Evolutionary conservation across 1,284 basidiomycete genomes (phyloP).

Genomic region (Rhodotorula glutinis): DNA sequence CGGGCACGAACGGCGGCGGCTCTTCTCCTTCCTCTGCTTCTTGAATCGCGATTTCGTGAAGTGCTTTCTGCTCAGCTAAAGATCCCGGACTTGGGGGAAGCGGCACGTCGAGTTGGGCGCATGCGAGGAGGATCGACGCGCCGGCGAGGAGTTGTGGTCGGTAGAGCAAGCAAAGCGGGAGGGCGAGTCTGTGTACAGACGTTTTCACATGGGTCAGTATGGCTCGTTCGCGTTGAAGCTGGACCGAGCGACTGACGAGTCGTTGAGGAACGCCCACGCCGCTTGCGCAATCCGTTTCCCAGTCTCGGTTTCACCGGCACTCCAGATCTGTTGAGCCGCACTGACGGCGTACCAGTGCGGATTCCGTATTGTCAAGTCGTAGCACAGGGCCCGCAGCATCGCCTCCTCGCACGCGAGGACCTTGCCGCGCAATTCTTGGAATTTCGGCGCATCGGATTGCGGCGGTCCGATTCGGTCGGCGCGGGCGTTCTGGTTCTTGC

Average conservation of each 20-base stretch:
- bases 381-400: conserved; percentile 41
- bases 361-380: conserved; percentile 42
- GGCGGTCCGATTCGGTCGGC: background rate
- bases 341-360: conserved; percentile 37
- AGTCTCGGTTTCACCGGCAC: background rate
- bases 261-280: conserved; percentile 34
- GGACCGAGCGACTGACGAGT: conserved; percentile 31
- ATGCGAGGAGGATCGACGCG: conserved; percentile 20
- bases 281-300: conserved; percentile 13
- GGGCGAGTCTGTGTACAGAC: conserved; percentile 8
- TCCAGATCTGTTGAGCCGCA: conserved; percentile 16
- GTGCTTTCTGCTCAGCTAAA: conserved; percentile 5
- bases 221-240: no score
- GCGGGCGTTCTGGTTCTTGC: background rate
- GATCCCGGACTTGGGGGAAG: conserved; percentile 12
- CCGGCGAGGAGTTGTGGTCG: conserved; percentile 27
- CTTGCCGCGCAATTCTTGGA: conserved; percentile 24
- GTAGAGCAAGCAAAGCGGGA: conserved; percentile 17
- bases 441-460: background rate
- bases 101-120: conserved; percentile 6
- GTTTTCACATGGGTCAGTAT: background rate
- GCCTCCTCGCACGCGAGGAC: conserved; percentile 43
- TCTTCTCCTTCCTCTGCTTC: conserved; percentile 37
- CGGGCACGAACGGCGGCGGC: conserved; percentile 9
- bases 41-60: conserved; percentile 4